Percentiles rank a stretch among this genome's conserved stretches.
Evolutionary conservation across 371 early-diverging fungal species (phyloP).

Genomic region (Lichtheimia ramosa): DNA sequence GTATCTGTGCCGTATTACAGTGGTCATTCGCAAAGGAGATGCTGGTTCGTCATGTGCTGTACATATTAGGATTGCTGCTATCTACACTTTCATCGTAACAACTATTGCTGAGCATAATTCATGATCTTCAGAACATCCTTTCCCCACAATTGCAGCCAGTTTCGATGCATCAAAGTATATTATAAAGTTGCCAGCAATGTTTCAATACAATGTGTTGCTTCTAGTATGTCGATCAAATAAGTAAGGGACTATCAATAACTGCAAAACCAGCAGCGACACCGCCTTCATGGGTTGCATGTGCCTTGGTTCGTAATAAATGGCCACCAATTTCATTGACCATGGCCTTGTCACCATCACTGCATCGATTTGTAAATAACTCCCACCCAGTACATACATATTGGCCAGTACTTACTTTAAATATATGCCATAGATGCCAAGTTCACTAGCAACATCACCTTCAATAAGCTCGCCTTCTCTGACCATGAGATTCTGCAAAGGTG

Average conservation of each 20-base stretch:
- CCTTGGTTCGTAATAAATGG: constrained; percentile 92
- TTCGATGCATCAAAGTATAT: too few species aligned
- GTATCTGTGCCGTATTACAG: too few species aligned
- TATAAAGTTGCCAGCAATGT: too few species aligned
- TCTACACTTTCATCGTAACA: too few species aligned
- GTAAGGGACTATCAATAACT: constrained; percentile 88
- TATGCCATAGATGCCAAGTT: constrained; percentile 92
- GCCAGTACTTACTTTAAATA: constrained; percentile 69
- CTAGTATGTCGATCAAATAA: constrained; percentile 32
- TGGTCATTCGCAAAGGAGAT: too few species aligned
- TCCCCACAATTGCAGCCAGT: too few species aligned
- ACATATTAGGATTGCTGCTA: too few species aligned
- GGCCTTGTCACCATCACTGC: constrained; percentile 59
- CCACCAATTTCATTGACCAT: constrained; percentile 83
- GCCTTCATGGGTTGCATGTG: constrained; percentile 83
- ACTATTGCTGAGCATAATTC: too few species aligned
- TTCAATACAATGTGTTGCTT: not conserved
- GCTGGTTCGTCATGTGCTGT: too few species aligned
- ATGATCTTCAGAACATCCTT: too few species aligned
- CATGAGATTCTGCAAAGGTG: constrained; percentile 73
- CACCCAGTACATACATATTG: not conserved
- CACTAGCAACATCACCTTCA: constrained; percentile 82
- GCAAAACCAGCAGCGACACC: constrained; percentile 98
- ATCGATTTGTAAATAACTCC: not conserved
- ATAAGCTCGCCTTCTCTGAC: constrained; percentile 78